A percentile compares a stretch with the other conserved stretches of the same genome.
phyloP scores from a whole-genome alignment of 306 rosid species.

The Vicia sativa region DNA sequence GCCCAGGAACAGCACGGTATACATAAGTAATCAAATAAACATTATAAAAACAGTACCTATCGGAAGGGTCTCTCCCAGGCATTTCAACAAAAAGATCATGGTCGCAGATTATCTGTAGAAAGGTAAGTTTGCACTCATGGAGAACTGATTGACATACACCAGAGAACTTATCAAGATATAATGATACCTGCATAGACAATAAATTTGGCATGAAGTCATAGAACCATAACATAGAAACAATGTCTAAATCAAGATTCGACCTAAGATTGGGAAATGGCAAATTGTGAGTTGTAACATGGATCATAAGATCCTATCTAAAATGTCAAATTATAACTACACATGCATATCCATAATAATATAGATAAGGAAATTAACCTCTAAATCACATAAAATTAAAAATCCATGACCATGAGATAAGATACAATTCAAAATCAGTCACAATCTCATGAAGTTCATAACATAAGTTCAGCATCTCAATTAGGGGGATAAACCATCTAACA shows the following conservation, averaged over 20 bases:
- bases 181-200: slow-evolving; percentile 73
- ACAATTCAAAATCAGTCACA: slow-evolving; percentile 2
- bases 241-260: not conserved
- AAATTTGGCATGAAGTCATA: slow-evolving; percentile 22
- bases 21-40: slow-evolving; percentile 6
- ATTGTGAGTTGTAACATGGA: slow-evolving; percentile 8
- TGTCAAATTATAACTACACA: not conserved
- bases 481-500: slow-evolving; percentile 2
- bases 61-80: slow-evolving; percentile 99
- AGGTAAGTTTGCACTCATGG: slow-evolving; percentile 96
- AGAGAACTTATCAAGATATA: slow-evolving; percentile 94
- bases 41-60: slow-evolving; percentile 59
- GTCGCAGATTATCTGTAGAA: slow-evolving; percentile 88
- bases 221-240: not conserved
- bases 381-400: not conserved
- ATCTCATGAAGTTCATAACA: slow-evolving; percentile 3
- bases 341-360: slow-evolving; percentile 1
- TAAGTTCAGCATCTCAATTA: not conserved
- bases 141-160: slow-evolving; percentile 93
- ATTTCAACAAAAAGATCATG: slow-evolving; percentile 98
- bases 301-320: not conserved
- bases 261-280: not conserved
- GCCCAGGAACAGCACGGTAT: slow-evolving; percentile 8
- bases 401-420: not conserved
- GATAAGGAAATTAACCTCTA: not conserved